phyloP scores from a whole-genome alignment of 2,329 filamentous ascomycete genomes.

The Aspergillus sp. region DNA sequence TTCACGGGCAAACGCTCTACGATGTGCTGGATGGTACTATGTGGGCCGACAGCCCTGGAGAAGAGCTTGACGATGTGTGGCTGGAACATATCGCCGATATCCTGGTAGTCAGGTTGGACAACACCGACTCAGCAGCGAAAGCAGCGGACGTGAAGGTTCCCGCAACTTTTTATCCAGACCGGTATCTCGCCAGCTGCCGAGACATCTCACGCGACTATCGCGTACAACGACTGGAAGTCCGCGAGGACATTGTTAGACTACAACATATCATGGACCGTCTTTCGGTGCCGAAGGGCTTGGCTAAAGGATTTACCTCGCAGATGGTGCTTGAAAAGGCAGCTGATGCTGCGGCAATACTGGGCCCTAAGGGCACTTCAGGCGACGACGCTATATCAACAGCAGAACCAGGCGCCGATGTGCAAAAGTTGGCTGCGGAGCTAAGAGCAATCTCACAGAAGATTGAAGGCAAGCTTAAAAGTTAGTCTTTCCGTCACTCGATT shows the following conservation, averaged over 20 bases:
- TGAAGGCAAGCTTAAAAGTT: slow-evolving; percentile 48
- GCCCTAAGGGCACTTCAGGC: slow-evolving; percentile 29
- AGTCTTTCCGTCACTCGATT: background rate
- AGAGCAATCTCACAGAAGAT: slow-evolving; percentile 43
- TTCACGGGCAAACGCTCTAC: slow-evolving; percentile 53
- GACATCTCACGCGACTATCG: slow-evolving; percentile 54
- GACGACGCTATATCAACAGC: slow-evolving; percentile 22
- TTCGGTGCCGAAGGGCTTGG: slow-evolving; percentile 27
- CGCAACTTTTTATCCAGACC: slow-evolving; percentile 60
- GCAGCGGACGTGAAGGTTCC: slow-evolving; percentile 57
- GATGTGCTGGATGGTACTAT: slow-evolving; percentile 58
- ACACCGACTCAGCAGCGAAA: slow-evolving; percentile 36
- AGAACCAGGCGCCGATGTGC: slow-evolving; percentile 27
- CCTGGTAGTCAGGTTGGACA: slow-evolving; percentile 55
- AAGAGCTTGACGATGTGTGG: slow-evolving; percentile 50
- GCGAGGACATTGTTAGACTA: slow-evolving; percentile 38
- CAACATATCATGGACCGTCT: slow-evolving; percentile 38
- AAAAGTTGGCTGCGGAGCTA: slow-evolving; percentile 41
- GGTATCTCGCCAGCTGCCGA: slow-evolving; percentile 60
- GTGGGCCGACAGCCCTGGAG: slow-evolving; percentile 49
- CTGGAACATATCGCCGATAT: slow-evolving; percentile 58
- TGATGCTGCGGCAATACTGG: slow-evolving; percentile 31
- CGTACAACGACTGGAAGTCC: slow-evolving; percentile 38
- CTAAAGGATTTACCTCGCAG: slow-evolving; percentile 31
- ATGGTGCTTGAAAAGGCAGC: slow-evolving; percentile 44